phyloP scores from a whole-genome alignment of 208 protist genomes.

The Trypanosoma congolense region DNA sequence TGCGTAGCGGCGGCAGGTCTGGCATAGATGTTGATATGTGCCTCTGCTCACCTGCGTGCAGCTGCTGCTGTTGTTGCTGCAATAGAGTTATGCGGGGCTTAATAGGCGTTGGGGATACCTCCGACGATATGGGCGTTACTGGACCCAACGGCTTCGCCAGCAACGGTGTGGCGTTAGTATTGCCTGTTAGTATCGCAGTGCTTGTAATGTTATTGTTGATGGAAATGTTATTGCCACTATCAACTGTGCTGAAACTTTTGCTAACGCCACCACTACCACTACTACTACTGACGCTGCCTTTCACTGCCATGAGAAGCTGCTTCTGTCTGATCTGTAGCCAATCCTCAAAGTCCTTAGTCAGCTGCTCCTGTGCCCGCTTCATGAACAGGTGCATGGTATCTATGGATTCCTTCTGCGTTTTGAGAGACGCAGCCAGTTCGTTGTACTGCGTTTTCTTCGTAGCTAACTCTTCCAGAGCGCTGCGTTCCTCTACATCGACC shows the following conservation, averaged over 20 bases:
- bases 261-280: neutral
- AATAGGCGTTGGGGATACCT: neutral
- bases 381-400: conserved; percentile 85
- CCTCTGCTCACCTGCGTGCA: neutral
- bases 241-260: neutral
- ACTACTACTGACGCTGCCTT: neutral
- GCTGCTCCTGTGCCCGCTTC: conserved; percentile 77
- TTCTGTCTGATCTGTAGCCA: conserved; percentile 74
- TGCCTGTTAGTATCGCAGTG: no score
- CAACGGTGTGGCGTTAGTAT: neutral
- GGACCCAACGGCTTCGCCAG: no score
- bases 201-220: neutral
- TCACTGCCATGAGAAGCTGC: conserved; percentile 47
- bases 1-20: conserved; percentile 15
- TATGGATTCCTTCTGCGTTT: conserved; percentile 74
- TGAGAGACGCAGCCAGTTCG: conserved; percentile 32
- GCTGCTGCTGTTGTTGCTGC: conserved; percentile 2
- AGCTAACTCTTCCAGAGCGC: conserved; percentile 31
- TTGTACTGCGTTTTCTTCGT: conserved; percentile 58
- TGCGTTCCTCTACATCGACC: conserved; percentile 40
- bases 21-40: neutral
- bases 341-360: conserved; percentile 80
- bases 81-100: neutral
- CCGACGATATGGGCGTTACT: neutral
- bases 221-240: neutral